Conservation (phyloP, 495 filamentous ascomycete species). For the Ramalina intermedia region DNA sequence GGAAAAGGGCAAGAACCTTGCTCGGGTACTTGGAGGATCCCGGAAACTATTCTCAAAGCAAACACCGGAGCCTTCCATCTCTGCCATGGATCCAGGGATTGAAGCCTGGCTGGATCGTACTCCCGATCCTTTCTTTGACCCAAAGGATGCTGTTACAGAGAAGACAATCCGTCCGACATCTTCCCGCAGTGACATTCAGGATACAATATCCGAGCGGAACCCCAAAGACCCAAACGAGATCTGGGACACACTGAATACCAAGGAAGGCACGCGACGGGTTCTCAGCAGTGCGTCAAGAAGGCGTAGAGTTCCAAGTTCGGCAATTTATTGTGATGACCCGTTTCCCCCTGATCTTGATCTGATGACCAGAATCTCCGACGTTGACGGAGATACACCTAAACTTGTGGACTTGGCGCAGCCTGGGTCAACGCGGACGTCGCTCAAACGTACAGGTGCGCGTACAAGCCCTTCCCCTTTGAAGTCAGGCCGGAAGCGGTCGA, state of each 20-base stretch:
- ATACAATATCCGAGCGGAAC: conserved; percentile 1
- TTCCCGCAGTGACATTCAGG: conserved; percentile 11
- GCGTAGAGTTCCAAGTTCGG: conserved; percentile 14
- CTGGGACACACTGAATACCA: conserved; percentile 12
- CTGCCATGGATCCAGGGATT: conserved; percentile 42
- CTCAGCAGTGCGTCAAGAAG: conserved; percentile 15
- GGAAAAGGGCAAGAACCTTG: conserved; percentile 34
- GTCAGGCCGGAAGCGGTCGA: too few relatives aligned
- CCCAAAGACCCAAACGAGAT: conserved; percentile 14
- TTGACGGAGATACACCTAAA: conserved; percentile 9
- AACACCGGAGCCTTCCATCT: conserved; percentile 37
- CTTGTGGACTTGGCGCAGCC: conserved; percentile 14
- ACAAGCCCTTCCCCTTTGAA: too few relatives aligned
- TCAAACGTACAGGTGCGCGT: neutral
- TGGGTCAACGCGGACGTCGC: conserved; percentile 7
- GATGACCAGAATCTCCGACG: conserved; percentile 5
- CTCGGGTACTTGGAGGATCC: conserved; percentile 35
- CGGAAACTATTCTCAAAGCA: conserved; percentile 41
- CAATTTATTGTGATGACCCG: conserved; percentile 15
- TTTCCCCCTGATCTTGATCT: conserved; percentile 12
- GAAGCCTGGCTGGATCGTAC: conserved; percentile 66
- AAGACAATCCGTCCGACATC: conserved; percentile 26
- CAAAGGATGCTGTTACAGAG: conserved; percentile 24
- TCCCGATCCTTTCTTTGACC: conserved; percentile 56
- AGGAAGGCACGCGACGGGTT: conserved; percentile 12